A percentile compares a stretch with the other conserved stretches of the same genome.
These are phyloP conservation scores for Lipomyces orientalis DNA, from an alignment of 805 yeast species.

Conservation along the genomic window DNA sequence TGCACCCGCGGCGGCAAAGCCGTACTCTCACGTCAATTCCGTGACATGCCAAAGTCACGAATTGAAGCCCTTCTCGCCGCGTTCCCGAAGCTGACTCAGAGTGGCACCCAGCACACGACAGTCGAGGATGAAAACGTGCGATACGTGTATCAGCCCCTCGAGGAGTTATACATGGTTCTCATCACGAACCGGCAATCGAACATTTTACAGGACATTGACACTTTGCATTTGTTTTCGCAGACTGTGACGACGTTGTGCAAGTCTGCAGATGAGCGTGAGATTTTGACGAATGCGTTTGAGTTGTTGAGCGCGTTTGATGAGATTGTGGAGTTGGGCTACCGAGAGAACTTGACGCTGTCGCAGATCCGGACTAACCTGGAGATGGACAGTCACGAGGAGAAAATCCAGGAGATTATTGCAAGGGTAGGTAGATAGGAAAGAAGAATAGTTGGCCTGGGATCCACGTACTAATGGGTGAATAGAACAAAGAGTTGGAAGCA, in stretches of 20 bases:
- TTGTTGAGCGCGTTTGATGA: conserved; percentile 92
- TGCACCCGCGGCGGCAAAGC: conserved; percentile 92
- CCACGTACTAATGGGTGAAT: conserved; percentile 47
- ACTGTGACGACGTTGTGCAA: conserved; percentile 77
- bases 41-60: conserved; percentile 80
- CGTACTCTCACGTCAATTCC: conserved; percentile 88
- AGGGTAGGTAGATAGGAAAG: conserved; percentile 21
- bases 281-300: conserved; percentile 84
- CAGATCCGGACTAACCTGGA: conserved; percentile 90
- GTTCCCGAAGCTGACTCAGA: conserved; percentile 79
- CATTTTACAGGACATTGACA: conserved; percentile 91
- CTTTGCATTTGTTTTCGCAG: conserved; percentile 82
- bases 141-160: conserved; percentile 94
- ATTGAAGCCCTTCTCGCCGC: conserved; percentile 84
- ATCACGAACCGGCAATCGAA: conserved; percentile 91
- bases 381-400: conserved; percentile 99
- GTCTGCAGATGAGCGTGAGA: conserved; percentile 77
- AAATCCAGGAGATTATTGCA: conserved; percentile 94
- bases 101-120: conserved; percentile 83
- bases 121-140: conserved; percentile 92
- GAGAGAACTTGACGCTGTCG: conserved; percentile 78
- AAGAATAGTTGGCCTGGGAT: neutral
- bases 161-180: conserved; percentile 86
- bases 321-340: conserved; percentile 84
- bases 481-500: conserved; percentile 96